Percentiles rank a stretch among this genome's conserved stretches.
phyloP scores from a whole-genome alignment of 148 eudicot genomes.

The Chenopodium album region DNA sequence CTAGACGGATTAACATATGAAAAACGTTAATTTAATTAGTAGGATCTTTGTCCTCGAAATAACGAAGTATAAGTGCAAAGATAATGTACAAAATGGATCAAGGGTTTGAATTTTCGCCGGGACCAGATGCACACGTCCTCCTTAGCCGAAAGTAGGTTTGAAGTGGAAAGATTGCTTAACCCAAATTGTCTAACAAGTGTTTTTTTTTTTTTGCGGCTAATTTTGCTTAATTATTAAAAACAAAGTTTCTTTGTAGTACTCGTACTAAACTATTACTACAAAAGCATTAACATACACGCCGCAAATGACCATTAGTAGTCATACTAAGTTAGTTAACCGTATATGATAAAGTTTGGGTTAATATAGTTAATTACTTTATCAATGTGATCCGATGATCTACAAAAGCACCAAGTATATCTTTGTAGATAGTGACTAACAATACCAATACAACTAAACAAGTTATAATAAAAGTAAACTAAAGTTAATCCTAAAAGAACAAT shows the following conservation, averaged over 20 bases:
- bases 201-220: not conserved
- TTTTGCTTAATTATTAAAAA: no score
- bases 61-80: not conserved
- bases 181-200: not conserved
- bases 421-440: no score
- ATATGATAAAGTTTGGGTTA: not conserved
- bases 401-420: no score
- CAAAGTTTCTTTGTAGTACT: not conserved
- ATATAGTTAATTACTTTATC: not conserved
- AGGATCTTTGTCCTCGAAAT: no score
- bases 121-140: not conserved
- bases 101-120: not conserved
- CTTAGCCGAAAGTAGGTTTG: not conserved
- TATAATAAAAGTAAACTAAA: not conserved
- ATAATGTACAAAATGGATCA: not conserved
- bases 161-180: not conserved
- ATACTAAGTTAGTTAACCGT: not conserved
- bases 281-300: not conserved
- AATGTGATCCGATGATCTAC: not conserved
- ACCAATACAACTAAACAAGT: no score
- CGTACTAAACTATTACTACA: not conserved
- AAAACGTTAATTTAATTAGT: no score
- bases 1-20: no score
- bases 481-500: not conserved
- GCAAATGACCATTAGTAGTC: not conserved